Evolutionary conservation across 805 yeast genomes (phyloP), one percentile per base, ranked within the genome.

Genomic region (Kluyveromyces aestuarii): DNA sequence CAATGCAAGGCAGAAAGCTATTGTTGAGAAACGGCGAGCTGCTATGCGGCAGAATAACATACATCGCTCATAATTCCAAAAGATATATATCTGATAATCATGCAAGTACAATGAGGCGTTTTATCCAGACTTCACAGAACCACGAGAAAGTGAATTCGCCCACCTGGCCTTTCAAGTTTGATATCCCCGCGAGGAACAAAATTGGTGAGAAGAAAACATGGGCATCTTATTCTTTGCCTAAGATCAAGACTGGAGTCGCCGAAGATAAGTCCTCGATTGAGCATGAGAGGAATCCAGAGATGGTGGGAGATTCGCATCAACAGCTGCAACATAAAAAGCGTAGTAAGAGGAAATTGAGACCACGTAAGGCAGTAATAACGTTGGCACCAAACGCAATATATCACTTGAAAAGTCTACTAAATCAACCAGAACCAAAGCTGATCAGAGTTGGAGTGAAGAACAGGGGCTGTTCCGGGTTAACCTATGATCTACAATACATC

Each of bases 401-500:
- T 5, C 98, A 93, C 67, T 69, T 93, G 50, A 71, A 72, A 49
- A 76, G 73, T 0, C 71, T 93, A 25, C 69, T 85, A 53, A 79
- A 82, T 47, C 85, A 81, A 55, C 98, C 98, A 6, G 80, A 80
- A 42, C 98, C 98, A 11, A 81, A 91, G 69, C 73, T 88, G 60
- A 87, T 93, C 44, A 77, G 97, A 58, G 83, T 93, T 13, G 96
- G 97, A 14, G 98, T 95, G n/a, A 80, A 80, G 55, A 93, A 93
- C 68, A 76, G 98, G 62, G 99, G 99, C 5, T 93, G 99, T 66
- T 91, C 98, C 0, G 99, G 99, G 0, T 75, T 93, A 51, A 82
- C 96, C 0, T 93, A 93, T 67, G 84, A 89, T 66, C 71, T 93
- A 53, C 96, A 89, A 62, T 93, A 93, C 68, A 96, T 93, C 39